Evolutionary conservation across 2,329 filamentous ascomycete genomes (phyloP), one percentile per base, ranked within the genome.

Genomic region (Chaetomiaceae sp.): DNA sequence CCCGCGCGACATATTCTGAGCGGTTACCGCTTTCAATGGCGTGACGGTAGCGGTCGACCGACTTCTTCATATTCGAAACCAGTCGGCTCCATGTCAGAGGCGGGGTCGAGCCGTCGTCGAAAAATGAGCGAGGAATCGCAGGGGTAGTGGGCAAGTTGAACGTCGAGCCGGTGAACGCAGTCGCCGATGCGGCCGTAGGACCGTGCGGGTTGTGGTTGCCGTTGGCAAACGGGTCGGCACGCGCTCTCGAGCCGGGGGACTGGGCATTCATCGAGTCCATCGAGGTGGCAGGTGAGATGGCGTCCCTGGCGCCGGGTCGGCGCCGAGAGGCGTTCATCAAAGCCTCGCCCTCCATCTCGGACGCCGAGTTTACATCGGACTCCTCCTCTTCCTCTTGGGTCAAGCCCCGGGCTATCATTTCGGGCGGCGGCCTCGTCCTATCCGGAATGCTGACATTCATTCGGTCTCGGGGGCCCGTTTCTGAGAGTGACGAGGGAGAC

Each of bases 391-490:
- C 92, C 56, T 94, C 88, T 61, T 89, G 85, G 60, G 85, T 81
- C 51, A 84, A 83, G 15, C 91, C 91, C 55, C 89, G 81, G 38
- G 90, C 90, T 83, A 96, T 90, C 76, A 96, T 80, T 71, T 97
- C 92, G 3, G 90, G 83, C 1, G 94, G 94, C 6, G 91, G 90
- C 54, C 91, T 83, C 12, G 92, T 95, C 68, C 90, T 89, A 54
- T 96, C 91, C 19, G 92, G 92, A 51, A 96, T 85, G 66, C 83
- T 86, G 57, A 95, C 85, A 68, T 95, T 92, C 73, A 87, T 91
- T 56, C 91, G 85, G 70, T 97, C 91, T 61, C 87, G 82, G 2
- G 94, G 94, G 1, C 92, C 92, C 51, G 81, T 87, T 71, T 99
- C 94, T 59, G 83, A 86, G 17, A 83, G 72, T 6, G 88, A 89